phyloP scores from a whole-genome alignment of 2,329 filamentous ascomycete genomes.

The Stemphylium vesicarium region DNA sequence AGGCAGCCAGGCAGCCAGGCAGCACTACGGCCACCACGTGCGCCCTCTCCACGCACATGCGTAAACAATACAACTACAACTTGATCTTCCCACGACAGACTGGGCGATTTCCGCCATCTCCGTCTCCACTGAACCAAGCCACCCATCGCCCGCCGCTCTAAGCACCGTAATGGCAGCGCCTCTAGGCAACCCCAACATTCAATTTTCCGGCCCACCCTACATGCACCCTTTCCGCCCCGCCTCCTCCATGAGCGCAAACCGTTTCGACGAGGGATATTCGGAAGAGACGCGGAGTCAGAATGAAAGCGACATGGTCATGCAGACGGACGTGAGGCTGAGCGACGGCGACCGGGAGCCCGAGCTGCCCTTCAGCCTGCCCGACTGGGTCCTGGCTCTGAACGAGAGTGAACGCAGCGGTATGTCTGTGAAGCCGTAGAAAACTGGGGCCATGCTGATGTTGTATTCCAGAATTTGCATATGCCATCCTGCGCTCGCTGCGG shows the following conservation, averaged over 20 bases:
- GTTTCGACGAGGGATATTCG: constrained; percentile 84
- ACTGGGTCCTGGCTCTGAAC: constrained; percentile 61
- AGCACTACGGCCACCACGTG: constrained; percentile 14
- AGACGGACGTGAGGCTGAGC: constrained; percentile 43
- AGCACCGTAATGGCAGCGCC: constrained; percentile 43
- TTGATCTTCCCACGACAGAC: neutral
- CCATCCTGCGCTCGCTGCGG: constrained; percentile 76
- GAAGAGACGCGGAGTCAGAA: constrained; percentile 68
- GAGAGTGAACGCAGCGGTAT: constrained; percentile 63
- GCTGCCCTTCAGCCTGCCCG: constrained; percentile 53
- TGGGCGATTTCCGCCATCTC: neutral
- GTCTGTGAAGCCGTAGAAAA: constrained; percentile 12
- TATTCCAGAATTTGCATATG: constrained; percentile 75
- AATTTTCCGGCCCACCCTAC: constrained; percentile 43
- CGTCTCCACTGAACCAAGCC: constrained; percentile 7
- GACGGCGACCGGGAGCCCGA: constrained; percentile 44
- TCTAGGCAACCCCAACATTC: constrained; percentile 28
- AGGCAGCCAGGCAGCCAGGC: constrained; percentile 26
- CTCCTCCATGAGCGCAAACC: constrained; percentile 46
- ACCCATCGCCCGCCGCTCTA: constrained; percentile 3
- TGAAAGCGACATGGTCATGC: constrained; percentile 51
- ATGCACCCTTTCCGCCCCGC: constrained; percentile 46
- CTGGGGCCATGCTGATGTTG: constrained; percentile 8
- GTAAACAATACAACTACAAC: neutral
- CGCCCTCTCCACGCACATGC: constrained; percentile 7